These are phyloP conservation scores for Ananas comosus DNA, from an alignment of 176 grass and related monocot species.

Conservation along the genomic window DNA sequence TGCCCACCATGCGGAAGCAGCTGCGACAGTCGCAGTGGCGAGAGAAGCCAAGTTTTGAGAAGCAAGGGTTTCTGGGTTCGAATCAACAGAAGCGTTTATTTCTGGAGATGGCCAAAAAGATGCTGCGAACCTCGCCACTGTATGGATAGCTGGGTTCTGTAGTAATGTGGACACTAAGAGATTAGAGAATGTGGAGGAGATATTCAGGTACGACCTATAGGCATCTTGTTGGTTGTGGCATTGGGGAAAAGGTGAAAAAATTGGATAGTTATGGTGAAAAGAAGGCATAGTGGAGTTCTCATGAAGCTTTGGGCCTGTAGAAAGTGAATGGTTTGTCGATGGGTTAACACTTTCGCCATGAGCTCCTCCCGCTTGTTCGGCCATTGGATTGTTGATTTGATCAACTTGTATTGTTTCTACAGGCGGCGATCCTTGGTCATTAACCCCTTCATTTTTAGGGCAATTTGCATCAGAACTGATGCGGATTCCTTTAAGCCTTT, in stretches of 20 bases:
- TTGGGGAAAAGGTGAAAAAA: constrained; percentile 38
- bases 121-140: constrained; percentile 64
- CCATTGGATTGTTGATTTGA: constrained; percentile 20
- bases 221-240: constrained; percentile 56
- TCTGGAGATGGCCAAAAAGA: constrained; percentile 67
- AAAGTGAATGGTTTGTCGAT: constrained; percentile 32
- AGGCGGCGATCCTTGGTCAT: constrained; percentile 23
- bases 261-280: constrained; percentile 39
- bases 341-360: constrained; percentile 20
- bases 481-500: constrained; percentile 21
- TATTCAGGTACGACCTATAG: constrained; percentile 50
- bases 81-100: constrained; percentile 18
- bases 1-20: constrained; percentile 93
- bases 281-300: constrained; percentile 19
- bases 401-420: constrained; percentile 27
- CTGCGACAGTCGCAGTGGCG: constrained; percentile 68
- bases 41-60: constrained; percentile 57
- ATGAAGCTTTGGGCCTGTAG: constrained; percentile 26
- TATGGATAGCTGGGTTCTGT: constrained; percentile 75
- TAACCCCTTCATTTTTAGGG: constrained; percentile 22
- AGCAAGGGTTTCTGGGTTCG: constrained; percentile 36
- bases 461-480: constrained; percentile 18
- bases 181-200: constrained; percentile 68
- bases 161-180: constrained; percentile 72
- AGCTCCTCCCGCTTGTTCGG: constrained; percentile 24